These are phyloP conservation scores for Aspergillus sergii DNA, from an alignment of 2,329 filamentous ascomycete species.

Conservation along the genomic window DNA sequence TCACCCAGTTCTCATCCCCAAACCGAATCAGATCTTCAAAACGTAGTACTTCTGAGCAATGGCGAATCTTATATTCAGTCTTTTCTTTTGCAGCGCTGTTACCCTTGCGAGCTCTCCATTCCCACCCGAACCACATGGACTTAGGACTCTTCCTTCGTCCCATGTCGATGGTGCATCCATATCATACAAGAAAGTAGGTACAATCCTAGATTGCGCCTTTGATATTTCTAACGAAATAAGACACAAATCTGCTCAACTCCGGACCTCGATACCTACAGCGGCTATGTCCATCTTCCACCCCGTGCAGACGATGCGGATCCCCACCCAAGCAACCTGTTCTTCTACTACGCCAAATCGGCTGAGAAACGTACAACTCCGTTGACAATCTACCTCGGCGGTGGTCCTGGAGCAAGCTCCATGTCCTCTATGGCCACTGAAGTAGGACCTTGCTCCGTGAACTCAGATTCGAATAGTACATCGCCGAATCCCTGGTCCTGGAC, in stretches of 20 bases:
- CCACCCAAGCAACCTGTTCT: slow-evolving; percentile 4
- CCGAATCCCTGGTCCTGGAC: slow-evolving; percentile 4
- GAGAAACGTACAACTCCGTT: neutral
- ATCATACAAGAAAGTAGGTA: neutral
- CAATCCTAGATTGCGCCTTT: too few species aligned
- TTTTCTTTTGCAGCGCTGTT: too few species aligned
- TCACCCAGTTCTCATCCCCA: too few species aligned
- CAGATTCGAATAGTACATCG: neutral
- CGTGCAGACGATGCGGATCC: neutral
- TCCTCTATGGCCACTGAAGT: neutral
- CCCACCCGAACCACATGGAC: too few species aligned
- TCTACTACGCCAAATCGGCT: neutral
- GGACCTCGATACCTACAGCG: neutral
- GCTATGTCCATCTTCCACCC: neutral
- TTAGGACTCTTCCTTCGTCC: neutral
- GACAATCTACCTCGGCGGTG: slow-evolving; percentile 3
- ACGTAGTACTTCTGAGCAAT: too few species aligned
- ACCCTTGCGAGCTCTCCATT: too few species aligned
- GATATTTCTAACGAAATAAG: neutral
- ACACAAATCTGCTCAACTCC: neutral
- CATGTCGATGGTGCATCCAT: neutral
- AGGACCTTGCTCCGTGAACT: neutral
- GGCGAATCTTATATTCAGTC: too few species aligned
- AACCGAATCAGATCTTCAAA: too few species aligned
- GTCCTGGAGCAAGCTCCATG: slow-evolving; percentile 2